Base-by-base conservation (phyloP, 805 yeast species). In the Teunomyces funiuensis region DNA sequence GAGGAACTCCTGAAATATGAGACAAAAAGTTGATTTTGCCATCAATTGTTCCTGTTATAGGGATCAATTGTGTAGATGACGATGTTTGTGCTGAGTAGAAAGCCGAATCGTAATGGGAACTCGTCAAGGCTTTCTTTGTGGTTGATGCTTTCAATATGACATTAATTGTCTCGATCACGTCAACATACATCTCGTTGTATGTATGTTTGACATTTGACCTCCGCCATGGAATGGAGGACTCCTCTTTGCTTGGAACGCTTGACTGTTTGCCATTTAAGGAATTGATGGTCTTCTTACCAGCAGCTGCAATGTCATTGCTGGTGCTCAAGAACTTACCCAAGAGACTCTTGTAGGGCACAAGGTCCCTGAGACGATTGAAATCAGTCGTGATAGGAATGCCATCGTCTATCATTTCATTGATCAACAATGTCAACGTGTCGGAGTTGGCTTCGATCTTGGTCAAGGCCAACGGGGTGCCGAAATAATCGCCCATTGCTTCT, bases 101-200 rank as follows among this genome's bases (percentile, higher is more conserved):
- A 5, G 59, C 57, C 20, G 51, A 54, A 47, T 53, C 55, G 29
- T 52, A 46, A 41, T 55, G 42, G 5, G 23, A 17, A 40, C 44
- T 29, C 43, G 46, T 8, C 37, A 51, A 18, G 8, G 39, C n/a
- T 28, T 15, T 44, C 13, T 47, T 51, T 17, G 42, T 33, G 18
- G 50, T 42, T 13, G 47, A 36, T 3, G 77, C 63, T 17, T 71
- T 67, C 16, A 82, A 60, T 0, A 84, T 71, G 27, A 83, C 74
- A 47, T 74, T 75, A 16, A 86, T 60, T 1, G 73, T 66, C 59
- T 91, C 99, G 2, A 73, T 71, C 5, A 93, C 58, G 61, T 93
- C 98, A 6, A 91, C 84, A 58, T 82, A 88, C 61, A 91, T 72
- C 61, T 91, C 98, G 60, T 91, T 88, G 49, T 82, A 82, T 3